Evolutionary conservation across 148 eudicot genomes (phyloP).

Genomic region (Amaranthus palmeri): DNA sequence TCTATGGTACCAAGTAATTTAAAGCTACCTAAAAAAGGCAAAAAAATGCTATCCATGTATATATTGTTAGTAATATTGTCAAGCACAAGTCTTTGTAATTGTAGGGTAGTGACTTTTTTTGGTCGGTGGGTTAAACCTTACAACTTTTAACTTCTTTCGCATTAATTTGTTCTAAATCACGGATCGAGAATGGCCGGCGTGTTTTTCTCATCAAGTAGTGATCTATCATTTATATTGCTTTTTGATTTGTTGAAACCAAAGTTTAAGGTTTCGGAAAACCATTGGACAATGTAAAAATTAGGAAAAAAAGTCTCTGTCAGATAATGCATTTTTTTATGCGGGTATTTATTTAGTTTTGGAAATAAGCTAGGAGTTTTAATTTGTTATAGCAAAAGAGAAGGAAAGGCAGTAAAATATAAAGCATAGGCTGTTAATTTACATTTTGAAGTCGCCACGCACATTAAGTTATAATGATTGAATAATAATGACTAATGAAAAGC

Average conservation of each 20-base stretch:
- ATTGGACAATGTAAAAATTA: constrained; percentile 32
- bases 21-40: constrained; percentile 56
- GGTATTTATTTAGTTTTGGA: constrained; percentile 25
- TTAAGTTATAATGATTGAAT: constrained; percentile 18
- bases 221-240: constrained; percentile 53
- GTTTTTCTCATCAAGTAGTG: constrained; percentile 51
- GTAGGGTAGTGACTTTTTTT: constrained; percentile 55
- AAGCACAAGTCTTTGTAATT: constrained; percentile 44
- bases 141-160: constrained; percentile 78
- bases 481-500: not conserved
- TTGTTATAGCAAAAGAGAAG: constrained; percentile 9
- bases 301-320: constrained; percentile 38
- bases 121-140: constrained; percentile 41
- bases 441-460: constrained; percentile 15
- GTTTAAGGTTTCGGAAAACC: constrained; percentile 19
- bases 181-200: constrained; percentile 57
- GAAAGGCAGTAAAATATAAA: constrained; percentile 28
- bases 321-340: constrained; percentile 44
- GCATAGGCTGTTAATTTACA: constrained; percentile 8
- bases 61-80: constrained; percentile 4
- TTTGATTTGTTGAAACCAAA: constrained; percentile 10
- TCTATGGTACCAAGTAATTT: constrained; percentile 35
- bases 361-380: constrained; percentile 15
- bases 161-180: constrained; percentile 66
- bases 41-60: constrained; percentile 70